Base-by-base conservation (phyloP, 2,329 filamentous ascomycete species). In the Penicillium sclerotiorum region DNA sequence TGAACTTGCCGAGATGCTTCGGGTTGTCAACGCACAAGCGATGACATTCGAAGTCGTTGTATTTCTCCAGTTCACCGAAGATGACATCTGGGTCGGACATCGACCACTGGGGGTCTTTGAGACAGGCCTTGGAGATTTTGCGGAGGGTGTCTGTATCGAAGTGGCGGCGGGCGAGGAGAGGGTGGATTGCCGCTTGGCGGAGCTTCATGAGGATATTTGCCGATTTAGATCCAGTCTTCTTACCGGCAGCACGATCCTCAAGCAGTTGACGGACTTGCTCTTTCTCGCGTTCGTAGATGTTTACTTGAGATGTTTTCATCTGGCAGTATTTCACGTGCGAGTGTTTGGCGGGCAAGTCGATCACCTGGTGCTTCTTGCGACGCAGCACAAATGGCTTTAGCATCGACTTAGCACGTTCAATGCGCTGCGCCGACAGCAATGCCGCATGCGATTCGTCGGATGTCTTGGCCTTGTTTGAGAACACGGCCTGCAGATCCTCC, bases 321-420 rank as follows among this genome's bases (percentile, higher is more conserved):
- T 88, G 83, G 69, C 93, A 96, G 64, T 88, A 87, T 53, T 92
- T 85, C 1, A 96, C 86, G 3, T 84, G 83, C 52, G 85, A 84
- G 9, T 82, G 84, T 75, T 97, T 97, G 44, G 80, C 77, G 0
- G 94, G 92, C 56, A 99, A 80, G 64, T 94, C 88, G 37, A 97
- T 80, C 8, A 96, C 92, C 64, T 97, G 91, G 41, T 89, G 84
- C 75, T 99, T 99, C 74, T 94, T 93, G 7, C 94, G 84, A 55
- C 95, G 90, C 2, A 99, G 77, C 46, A 99, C 94, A 66, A 99
- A 99, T 0, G 94, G 94, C 20, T 92, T 90, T 64, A 99, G 84
- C 77, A 99, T 99, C 0, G 88, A 90, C 47, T 92, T 86, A 2
- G 94, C 94, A 37, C 92, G 83, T 49, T 84, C 83, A 49, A 97